Conservation (phyloP, 352 stramenopile genomes). For the Pythium vanterpoolii region DNA sequence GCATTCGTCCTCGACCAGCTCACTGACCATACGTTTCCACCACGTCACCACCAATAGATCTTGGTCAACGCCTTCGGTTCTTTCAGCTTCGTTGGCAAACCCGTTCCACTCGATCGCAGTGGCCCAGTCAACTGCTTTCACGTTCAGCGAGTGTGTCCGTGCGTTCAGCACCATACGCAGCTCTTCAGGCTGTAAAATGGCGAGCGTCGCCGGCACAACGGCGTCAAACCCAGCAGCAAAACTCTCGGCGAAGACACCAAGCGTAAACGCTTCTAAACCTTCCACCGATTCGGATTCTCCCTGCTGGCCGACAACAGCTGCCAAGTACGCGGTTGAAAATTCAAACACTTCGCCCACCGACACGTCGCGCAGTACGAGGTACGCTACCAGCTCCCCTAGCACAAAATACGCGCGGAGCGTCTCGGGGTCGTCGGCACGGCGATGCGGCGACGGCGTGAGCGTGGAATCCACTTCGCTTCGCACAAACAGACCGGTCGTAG, state of each 20-base stretch:
- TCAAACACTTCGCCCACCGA: slow-evolving; percentile 50
- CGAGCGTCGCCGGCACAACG: slow-evolving; percentile 48
- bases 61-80: background rate
- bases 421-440: slow-evolving; percentile 1
- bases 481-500: slow-evolving; percentile 13
- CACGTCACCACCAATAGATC: slow-evolving; percentile 20
- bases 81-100: background rate
- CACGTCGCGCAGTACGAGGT: slow-evolving; percentile 50
- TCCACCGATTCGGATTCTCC: background rate
- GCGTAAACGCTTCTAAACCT: background rate
- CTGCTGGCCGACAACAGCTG: slow-evolving; percentile 29
- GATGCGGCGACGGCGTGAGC: slow-evolving; percentile 11
- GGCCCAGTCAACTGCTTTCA: slow-evolving; percentile 7
- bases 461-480: slow-evolving; percentile 8
- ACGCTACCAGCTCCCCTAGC: slow-evolving; percentile 57
- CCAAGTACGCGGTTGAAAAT: slow-evolving; percentile 52
- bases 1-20: slow-evolving; percentile 61
- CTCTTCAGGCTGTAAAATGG: slow-evolving; percentile 46
- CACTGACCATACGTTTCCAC: slow-evolving; percentile 43
- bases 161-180: slow-evolving; percentile 53
- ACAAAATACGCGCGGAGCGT: slow-evolving; percentile 51
- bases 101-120: slow-evolving; percentile 16
- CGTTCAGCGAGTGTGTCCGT: slow-evolving; percentile 1
- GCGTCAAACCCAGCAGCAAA: slow-evolving; percentile 57
- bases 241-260: slow-evolving; percentile 19